Evolutionary conservation across 345 rosid species (phyloP).

Genomic region (Moringa oleifera): DNA sequence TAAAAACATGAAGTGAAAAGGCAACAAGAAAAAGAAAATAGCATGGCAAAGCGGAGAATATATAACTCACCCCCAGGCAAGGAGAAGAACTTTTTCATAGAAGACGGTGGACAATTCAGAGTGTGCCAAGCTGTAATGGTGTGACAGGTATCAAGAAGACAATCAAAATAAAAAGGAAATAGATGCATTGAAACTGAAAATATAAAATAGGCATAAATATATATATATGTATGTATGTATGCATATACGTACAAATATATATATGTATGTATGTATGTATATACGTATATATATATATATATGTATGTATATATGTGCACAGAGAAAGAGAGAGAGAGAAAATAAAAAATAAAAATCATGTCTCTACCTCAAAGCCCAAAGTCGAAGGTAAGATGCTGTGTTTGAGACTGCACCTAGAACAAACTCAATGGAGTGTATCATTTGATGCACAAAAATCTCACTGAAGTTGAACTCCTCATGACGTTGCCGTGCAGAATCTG

Average conservation of each 20-base stretch:
- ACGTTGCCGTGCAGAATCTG: conserved; percentile 69
- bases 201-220: too few relatives aligned
- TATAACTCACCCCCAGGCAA: conserved; percentile 88
- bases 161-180: conserved; percentile 1
- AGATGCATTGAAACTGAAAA: not conserved
- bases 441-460: conserved; percentile 98
- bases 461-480: conserved; percentile 92
- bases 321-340: too few relatives aligned
- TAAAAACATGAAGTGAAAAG: not conserved
- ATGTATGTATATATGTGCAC: too few relatives aligned
- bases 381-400: conserved; percentile 98
- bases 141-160: conserved; percentile 11
- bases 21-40: not conserved
- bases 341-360: not conserved
- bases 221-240: not conserved
- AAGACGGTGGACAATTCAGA: conserved; percentile 93
- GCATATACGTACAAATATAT: too few relatives aligned
- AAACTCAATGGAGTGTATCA: conserved; percentile 97
- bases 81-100: conserved; percentile 92
- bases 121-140: conserved; percentile 78
- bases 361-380: conserved; percentile 92
- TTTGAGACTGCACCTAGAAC: conserved; percentile 96
- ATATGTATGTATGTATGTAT: not conserved
- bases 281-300: too few relatives aligned
- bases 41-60: not conserved